Conservation (phyloP, 2,329 filamentous ascomycete species). For the Sclerotinia glacialis region DNA sequence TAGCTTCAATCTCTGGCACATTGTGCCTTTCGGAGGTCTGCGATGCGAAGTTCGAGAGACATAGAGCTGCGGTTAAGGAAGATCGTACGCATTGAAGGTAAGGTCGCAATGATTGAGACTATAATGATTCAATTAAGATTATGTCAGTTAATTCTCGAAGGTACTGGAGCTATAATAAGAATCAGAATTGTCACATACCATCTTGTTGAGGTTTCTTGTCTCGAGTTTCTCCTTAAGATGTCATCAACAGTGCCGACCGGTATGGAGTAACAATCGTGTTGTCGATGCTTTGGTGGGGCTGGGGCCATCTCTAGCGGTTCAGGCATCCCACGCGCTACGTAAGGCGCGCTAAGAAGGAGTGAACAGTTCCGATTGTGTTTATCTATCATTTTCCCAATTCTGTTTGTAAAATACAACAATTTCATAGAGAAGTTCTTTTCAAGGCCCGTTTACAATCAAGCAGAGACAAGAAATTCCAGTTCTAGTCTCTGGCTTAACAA, state of each 20-base stretch:
- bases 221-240: conserved; percentile 17
- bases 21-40: conserved; percentile 97
- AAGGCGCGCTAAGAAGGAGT: conserved; percentile 24
- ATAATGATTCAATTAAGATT: neutral
- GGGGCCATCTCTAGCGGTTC: conserved; percentile 23
- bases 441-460: neutral
- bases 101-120: conserved; percentile 95
- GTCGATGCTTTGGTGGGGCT: conserved; percentile 29
- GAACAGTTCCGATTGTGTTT: conserved; percentile 14
- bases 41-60: conserved; percentile 94
- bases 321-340: conserved; percentile 31
- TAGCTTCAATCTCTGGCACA: conserved; percentile 94
- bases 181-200: conserved; percentile 18
- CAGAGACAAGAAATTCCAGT: neutral
- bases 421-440: conserved; percentile 1
- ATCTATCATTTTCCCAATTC: conserved; percentile 22
- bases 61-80: conserved; percentile 89
- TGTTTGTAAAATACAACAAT: neutral
- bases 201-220: conserved; percentile 18
- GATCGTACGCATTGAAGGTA: conserved; percentile 96
- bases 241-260: conserved; percentile 22
- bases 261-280: conserved; percentile 22
- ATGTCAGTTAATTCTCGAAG: neutral
- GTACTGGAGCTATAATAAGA: neutral
- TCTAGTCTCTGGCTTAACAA: neutral